phyloP scores from a whole-genome alignment of 768 basidiomycete genomes.

The Nidula microcarpa region DNA sequence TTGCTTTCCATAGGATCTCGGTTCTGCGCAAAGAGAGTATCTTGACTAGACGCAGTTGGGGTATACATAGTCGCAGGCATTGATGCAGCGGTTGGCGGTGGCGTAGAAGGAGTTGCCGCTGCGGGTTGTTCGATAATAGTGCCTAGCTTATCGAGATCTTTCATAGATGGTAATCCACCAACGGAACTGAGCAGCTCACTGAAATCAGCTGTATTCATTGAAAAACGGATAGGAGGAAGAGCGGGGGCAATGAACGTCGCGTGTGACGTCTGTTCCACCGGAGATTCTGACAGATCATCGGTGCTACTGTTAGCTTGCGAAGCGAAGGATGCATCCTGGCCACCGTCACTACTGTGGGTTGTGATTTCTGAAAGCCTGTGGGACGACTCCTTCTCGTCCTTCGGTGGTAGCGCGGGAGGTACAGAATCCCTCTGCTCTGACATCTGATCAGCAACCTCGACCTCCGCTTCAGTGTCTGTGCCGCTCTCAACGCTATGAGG shows the following conservation, averaged over 20 bases:
- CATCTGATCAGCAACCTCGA: conserved; percentile 26
- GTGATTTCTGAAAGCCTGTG: conserved; percentile 3
- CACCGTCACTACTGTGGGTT: neutral
- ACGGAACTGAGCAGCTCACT: conserved; percentile 65
- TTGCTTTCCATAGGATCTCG: neutral
- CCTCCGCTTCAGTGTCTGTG: conserved; percentile 67
- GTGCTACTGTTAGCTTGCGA: conserved; percentile 35
- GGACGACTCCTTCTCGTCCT: too few species aligned
- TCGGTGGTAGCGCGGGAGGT: conserved; percentile 45
- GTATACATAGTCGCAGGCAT: conserved; percentile 20
- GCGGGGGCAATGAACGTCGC: conserved; percentile 85
- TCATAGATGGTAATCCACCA: conserved; percentile 43
- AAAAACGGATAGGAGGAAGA: conserved; percentile 88
- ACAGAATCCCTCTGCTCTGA: conserved; percentile 11
- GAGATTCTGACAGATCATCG: conserved; percentile 50
- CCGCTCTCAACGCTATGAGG: conserved; percentile 73
- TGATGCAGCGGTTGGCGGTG: conserved; percentile 29
- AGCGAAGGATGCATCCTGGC: conserved; percentile 16
- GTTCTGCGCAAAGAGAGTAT: neutral
- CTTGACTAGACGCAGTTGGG: neutral
- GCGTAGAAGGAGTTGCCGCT: conserved; percentile 20
- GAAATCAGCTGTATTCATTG: conserved; percentile 81
- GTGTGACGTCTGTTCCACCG: conserved; percentile 63
- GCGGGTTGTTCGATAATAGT: conserved; percentile 33
- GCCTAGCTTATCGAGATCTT: conserved; percentile 44